These are phyloP conservation scores for Lodderomyces elongisporus DNA, from an alignment of 1,139 yeast genomes.

Conservation along the genomic window DNA sequence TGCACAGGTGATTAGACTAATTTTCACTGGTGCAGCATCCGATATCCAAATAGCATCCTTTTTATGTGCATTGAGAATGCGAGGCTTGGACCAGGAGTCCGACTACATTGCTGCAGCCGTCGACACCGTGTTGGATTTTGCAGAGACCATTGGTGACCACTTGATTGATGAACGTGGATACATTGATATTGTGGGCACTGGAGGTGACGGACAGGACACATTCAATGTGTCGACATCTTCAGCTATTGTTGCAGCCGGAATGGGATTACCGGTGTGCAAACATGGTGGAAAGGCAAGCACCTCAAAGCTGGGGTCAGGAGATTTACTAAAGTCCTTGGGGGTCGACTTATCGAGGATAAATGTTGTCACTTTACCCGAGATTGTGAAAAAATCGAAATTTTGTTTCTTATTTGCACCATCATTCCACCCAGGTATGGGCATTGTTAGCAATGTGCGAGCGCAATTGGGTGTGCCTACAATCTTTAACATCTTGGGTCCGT, in stretches of 20 bases:
- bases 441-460: conserved; percentile 72
- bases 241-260: conserved; percentile 91
- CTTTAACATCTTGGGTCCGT: conserved; percentile 89
- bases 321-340: conserved; percentile 70
- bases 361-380: conserved; percentile 55
- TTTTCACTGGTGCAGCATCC: conserved; percentile 55
- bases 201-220: conserved; percentile 97
- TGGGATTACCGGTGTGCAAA: conserved; percentile 74
- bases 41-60: conserved; percentile 78
- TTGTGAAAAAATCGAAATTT: conserved; percentile 54
- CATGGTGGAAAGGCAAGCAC: conserved; percentile 98
- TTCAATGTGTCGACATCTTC: conserved; percentile 94
- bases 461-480: conserved; percentile 85
- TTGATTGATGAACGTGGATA: conserved; percentile 49
- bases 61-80: conserved; percentile 65
- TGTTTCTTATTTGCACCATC: conserved; percentile 89
- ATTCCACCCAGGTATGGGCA: conserved; percentile 90
- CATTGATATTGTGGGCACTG: conserved; percentile 94
- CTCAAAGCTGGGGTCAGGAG: conserved; percentile 90
- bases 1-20: conserved; percentile 51
- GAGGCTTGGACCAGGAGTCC: conserved; percentile 78
- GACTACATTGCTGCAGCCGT: conserved; percentile 86
- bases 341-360: conserved; percentile 70
- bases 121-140: conserved; percentile 57
- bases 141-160: conserved; percentile 43